Evolutionary conservation across 2,329 filamentous ascomycete species (phyloP).

Genomic region (Lasiodiplodia gonubiensis): DNA sequence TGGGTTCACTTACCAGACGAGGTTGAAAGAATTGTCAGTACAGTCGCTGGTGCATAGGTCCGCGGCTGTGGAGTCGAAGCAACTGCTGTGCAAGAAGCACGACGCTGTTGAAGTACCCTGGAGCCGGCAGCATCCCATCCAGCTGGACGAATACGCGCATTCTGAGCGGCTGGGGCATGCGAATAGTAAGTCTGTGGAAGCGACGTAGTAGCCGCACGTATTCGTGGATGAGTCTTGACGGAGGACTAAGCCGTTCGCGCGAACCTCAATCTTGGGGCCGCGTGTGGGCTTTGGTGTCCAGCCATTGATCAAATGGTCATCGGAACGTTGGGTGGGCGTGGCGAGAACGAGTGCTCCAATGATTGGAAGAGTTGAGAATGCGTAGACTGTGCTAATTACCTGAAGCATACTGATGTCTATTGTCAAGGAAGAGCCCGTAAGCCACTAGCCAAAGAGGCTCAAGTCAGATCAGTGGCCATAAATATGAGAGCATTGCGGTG

Average conservation of each 20-base stretch:
- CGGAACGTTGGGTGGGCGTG: neutral
- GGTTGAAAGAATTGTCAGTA: neutral
- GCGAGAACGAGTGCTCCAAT: neutral
- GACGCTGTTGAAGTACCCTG: neutral
- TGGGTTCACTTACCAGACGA: neutral
- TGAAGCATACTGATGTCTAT: neutral
- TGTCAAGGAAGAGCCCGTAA: neutral
- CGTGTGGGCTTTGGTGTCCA: slow-evolving; percentile 5
- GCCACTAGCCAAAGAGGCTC: neutral
- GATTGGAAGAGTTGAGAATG: neutral
- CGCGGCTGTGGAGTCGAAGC: neutral
- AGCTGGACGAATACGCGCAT: slow-evolving; percentile 1
- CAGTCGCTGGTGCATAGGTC: neutral
- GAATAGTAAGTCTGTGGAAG: neutral
- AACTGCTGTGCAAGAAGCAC: neutral
- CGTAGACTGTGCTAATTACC: neutral
- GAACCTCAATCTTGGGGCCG: neutral
- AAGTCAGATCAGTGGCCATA: neutral
- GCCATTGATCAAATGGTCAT: slow-evolving; percentile 4
- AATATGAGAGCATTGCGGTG: neutral
- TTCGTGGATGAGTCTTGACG: neutral
- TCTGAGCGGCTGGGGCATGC: neutral
- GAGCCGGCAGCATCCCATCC: slow-evolving; percentile 1
- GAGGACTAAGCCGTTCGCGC: neutral
- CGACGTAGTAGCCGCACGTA: slow-evolving; percentile 8